Base-by-base conservation (phyloP, 192 early-diverging fungal species). In the Geosiphon pyriformis region DNA sequence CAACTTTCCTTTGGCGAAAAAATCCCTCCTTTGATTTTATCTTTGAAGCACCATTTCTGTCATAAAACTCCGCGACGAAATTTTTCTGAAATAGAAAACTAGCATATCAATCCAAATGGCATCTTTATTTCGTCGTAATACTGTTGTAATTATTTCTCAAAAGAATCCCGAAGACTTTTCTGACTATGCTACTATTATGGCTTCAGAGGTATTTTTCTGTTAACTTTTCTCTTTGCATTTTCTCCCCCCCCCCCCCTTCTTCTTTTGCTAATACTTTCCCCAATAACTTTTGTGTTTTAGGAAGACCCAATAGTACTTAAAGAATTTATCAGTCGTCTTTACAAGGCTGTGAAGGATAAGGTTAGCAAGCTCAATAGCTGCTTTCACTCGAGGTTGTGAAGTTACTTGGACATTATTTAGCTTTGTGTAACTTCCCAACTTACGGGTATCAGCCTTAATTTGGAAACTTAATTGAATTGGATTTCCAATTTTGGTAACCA, bases 291-390 rank as follows among this genome's bases (percentile, higher is more conserved):
- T 26, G 2, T 54, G 8, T 54, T 20, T 37, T 18, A 46, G 65
- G 54, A 55, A 26, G 65, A 67, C 3, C 54, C 65, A 27, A 56
- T 35, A 27, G 35, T 4, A 29, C 53, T 67, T 18, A 67, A 67
- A 56, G 65, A 67, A 67, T 67, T 56, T 29, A 67, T 67, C 18
- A 47, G 42, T 8, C 23, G 20, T 8, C 52, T 67, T 34, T 67
- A 67, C 27, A 67, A 67, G 1, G 31, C 52, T 56, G 20, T 56
- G 4, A 67, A 56, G 46, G 65, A 67, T 22, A 67, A 67, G 34
- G 65, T 67, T 18, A 12, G 25, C 30, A 10, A n/a, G n/a, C n/a
- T n/a, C n/a, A n/a, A n/a, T n/a, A n/a, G n/a, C n/a, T n/a, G n/a
- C n/a, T n/a, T n/a, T n/a, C n/a, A n/a, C n/a, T n/a, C n/a, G n/a